Percentiles rank a stretch among this genome's conserved stretches.
Evolutionary conservation across 192 early-diverging fungal species (phyloP).

Genomic region (Powellomyces hirtus): DNA sequence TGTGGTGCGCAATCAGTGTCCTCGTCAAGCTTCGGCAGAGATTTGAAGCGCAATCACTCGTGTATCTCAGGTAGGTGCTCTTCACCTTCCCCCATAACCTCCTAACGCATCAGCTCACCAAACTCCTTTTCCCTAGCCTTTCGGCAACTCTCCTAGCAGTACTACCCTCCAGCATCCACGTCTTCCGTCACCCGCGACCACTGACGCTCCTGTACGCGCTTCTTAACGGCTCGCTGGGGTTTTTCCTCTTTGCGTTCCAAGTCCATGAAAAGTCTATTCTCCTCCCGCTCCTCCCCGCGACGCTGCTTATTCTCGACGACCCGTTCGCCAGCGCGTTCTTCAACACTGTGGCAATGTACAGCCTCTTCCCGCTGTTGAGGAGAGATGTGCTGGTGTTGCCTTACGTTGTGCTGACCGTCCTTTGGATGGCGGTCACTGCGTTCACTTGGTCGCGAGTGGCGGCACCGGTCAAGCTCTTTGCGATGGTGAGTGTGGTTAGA

Average conservation of each 20-base stretch:
- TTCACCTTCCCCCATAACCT: neutral
- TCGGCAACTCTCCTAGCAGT: slow-evolving; percentile 65
- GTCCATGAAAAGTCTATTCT: slow-evolving; percentile 97
- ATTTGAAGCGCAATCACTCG: slow-evolving; percentile 50
- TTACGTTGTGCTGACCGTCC: slow-evolving; percentile 61
- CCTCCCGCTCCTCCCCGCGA: slow-evolving; percentile 75
- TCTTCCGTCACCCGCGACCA: slow-evolving; percentile 58
- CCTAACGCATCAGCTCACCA: neutral
- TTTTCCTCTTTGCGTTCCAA: slow-evolving; percentile 97
- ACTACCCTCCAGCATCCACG: slow-evolving; percentile 68
- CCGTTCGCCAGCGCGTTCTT: slow-evolving; percentile 62
- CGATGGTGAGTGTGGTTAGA: neutral
- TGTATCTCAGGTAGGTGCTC: slow-evolving; percentile 63
- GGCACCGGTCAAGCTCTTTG: slow-evolving; percentile 17
- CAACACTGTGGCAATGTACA: slow-evolving; percentile 78
- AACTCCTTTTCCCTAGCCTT: slow-evolving; percentile 44
- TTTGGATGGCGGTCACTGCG: slow-evolving; percentile 75
- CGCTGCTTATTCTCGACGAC: slow-evolving; percentile 72
- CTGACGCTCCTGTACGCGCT: slow-evolving; percentile 66
- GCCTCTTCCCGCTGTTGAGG: slow-evolving; percentile 84
- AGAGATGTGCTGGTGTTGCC: slow-evolving; percentile 71
- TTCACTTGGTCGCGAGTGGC: slow-evolving; percentile 23
- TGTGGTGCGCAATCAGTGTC: slow-evolving; percentile 93
- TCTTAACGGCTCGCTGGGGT: slow-evolving; percentile 76
- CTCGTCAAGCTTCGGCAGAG: slow-evolving; percentile 76